Percentiles rank a stretch among this genome's conserved stretches.
phyloP scores from a whole-genome alignment of 1,284 basidiomycete species.

The Leccinum griseonigrum region DNA sequence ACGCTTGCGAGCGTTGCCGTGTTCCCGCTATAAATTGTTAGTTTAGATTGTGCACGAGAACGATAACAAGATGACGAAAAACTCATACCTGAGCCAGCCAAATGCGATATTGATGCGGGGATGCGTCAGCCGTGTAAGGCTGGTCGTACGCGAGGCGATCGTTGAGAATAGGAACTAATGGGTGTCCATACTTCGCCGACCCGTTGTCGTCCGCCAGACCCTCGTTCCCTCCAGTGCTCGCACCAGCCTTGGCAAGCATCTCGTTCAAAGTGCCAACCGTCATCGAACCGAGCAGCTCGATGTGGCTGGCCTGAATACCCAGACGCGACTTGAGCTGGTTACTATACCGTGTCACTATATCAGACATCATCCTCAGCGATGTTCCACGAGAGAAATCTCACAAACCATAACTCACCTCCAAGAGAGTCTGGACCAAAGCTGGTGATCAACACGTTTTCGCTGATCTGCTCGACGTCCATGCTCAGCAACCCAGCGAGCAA shows the following conservation, averaged over 20 bases:
- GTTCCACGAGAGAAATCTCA: too few species aligned
- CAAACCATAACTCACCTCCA: conserved; percentile 18
- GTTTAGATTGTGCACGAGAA: too few species aligned
- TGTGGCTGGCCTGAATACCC: conserved; percentile 29
- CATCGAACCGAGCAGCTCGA: conserved; percentile 31
- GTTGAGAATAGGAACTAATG: conserved; percentile 29
- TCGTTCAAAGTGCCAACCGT: conserved; percentile 25
- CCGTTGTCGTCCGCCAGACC: conserved; percentile 20
- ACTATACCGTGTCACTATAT: conserved; percentile 24
- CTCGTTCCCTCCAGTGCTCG: conserved; percentile 3
- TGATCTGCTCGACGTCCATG: conserved; percentile 27
- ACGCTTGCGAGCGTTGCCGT: conserved; percentile 21
- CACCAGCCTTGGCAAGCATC: conserved; percentile 20
- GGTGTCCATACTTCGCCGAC: conserved; percentile 25
- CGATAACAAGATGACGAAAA: not conserved
- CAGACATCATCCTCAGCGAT: too few species aligned
- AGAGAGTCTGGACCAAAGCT: conserved; percentile 33
- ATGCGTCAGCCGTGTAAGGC: conserved; percentile 28
- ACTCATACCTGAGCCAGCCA: conserved; percentile 30
- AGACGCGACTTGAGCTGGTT: conserved; percentile 28
- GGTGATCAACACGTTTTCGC: conserved; percentile 28
- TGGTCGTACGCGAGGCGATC: conserved; percentile 31
- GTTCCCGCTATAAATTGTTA: conserved; percentile 16
- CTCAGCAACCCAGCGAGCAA: conserved; percentile 24
- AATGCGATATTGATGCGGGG: conserved; percentile 31